Conservation (phyloP, 805 yeast species). For the Blastobotrys attinorum region DNA sequence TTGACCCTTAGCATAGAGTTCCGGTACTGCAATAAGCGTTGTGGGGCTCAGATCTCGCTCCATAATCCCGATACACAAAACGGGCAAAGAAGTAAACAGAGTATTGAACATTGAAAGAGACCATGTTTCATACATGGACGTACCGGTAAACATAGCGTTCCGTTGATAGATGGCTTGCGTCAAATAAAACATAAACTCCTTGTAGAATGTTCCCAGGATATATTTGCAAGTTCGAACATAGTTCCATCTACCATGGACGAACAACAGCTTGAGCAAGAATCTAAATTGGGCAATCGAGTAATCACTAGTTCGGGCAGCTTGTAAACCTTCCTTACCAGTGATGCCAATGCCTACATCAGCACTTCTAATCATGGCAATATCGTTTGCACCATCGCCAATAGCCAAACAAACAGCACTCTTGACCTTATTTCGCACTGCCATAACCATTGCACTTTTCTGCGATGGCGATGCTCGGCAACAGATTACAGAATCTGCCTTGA, state of each 20-base stretch:
- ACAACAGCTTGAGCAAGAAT: conserved; percentile 66
- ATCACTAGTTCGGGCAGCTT: conserved; percentile 93
- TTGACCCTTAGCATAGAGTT: conserved; percentile 72
- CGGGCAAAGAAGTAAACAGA: conserved; percentile 86
- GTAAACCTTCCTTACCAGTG: conserved; percentile 94
- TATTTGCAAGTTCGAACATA: conserved; percentile 88
- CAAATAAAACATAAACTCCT: conserved; percentile 81
- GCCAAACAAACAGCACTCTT: conserved; percentile 78
- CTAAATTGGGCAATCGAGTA: conserved; percentile 93
- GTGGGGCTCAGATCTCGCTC: conserved; percentile 86
- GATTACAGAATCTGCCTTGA: conserved; percentile 81
- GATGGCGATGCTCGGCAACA: conserved; percentile 97
- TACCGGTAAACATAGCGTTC: conserved; percentile 82
- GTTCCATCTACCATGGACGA: conserved; percentile 95
- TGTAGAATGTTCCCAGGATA: conserved; percentile 88
- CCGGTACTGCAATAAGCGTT: conserved; percentile 86
- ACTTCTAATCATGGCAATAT: conserved; percentile 97
- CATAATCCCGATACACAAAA: conserved; percentile 88
- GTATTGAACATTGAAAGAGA: conserved; percentile 96
- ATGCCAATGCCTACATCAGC: conserved; percentile 98
- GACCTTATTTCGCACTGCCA: conserved; percentile 64
- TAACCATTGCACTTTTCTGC: conserved; percentile 87
- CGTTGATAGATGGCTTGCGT: conserved; percentile 85
- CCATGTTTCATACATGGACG: conserved; percentile 92
- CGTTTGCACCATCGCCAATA: conserved; percentile 98